phyloP scores from a whole-genome alignment of 441 rosid genomes.

The Croton laevigatus region DNA sequence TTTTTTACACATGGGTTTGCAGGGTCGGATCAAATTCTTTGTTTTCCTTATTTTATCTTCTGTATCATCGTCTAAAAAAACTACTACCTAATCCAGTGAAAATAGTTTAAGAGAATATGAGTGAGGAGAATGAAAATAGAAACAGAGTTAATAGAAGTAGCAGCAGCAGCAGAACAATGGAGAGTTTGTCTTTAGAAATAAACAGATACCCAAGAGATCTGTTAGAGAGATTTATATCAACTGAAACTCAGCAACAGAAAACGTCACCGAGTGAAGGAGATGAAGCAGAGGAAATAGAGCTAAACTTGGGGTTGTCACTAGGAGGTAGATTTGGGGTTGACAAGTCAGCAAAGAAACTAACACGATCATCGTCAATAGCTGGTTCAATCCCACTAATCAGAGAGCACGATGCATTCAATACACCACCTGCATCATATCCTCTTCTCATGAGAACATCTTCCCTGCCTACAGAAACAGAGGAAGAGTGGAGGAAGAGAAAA shows the following conservation, averaged over 20 bases:
- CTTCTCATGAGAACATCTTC: slow-evolving; percentile 67
- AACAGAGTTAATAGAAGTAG: slow-evolving; percentile 38
- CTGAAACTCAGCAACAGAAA: slow-evolving; percentile 23
- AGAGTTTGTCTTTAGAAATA: slow-evolving; percentile 50
- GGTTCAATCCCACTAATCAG: slow-evolving; percentile 50
- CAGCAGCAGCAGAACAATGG: slow-evolving; percentile 51
- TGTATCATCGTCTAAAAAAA: slow-evolving; percentile 14
- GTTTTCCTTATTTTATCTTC: not conserved
- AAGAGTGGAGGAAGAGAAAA: slow-evolving; percentile 94
- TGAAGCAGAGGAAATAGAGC: slow-evolving; percentile 54
- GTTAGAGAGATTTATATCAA: slow-evolving; percentile 55
- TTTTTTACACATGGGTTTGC: slow-evolving; percentile 33
- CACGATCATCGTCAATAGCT: slow-evolving; percentile 72
- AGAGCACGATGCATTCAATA: slow-evolving; percentile 28
- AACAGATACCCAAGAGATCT: slow-evolving; percentile 77
- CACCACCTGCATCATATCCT: slow-evolving; percentile 35
- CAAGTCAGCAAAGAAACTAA: slow-evolving; percentile 48
- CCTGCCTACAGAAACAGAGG: slow-evolving; percentile 83
- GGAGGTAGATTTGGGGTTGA: slow-evolving; percentile 95
- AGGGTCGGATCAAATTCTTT: slow-evolving; percentile 31
- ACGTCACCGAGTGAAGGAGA: slow-evolving; percentile 36
- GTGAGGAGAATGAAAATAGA: slow-evolving; percentile 43
- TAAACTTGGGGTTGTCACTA: slow-evolving; percentile 79
- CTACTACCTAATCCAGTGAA: slow-evolving; percentile 1
- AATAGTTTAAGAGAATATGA: slow-evolving; percentile 23